A percentile compares a stretch with the other conserved stretches of the same genome.
Evolutionary conservation across 352 stramenopile genomes (phyloP).

Genomic region (Paralagenidium karlingii): DNA sequence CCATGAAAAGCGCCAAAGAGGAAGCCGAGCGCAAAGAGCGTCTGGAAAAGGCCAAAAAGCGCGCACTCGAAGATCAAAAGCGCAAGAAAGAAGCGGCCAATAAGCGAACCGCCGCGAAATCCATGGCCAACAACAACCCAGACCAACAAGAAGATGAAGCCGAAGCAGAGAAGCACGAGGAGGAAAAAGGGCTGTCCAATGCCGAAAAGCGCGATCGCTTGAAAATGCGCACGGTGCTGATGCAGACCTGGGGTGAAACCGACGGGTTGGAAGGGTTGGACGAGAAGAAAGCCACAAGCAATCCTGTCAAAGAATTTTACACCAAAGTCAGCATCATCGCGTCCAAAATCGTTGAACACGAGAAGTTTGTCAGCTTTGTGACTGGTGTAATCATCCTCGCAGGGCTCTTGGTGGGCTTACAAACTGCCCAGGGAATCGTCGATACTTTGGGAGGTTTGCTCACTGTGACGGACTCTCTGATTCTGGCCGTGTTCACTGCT

Average conservation of each 20-base stretch:
- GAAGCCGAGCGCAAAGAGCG: constrained; percentile 45
- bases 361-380: constrained; percentile 52
- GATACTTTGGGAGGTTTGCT: constrained; percentile 25
- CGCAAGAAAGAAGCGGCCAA: constrained; percentile 25
- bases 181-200: constrained; percentile 31
- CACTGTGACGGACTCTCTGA: constrained; percentile 36
- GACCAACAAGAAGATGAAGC: constrained; percentile 6
- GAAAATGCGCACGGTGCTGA: constrained; percentile 60
- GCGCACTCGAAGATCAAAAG: constrained; percentile 28
- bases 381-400: constrained; percentile 64
- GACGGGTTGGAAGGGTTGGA: constrained; percentile 50
- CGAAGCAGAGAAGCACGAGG: constrained; percentile 4
- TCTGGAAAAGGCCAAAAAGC: constrained; percentile 40
- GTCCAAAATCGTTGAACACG: constrained; percentile 41
- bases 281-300: constrained; percentile 27
- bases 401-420: constrained; percentile 61
- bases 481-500: constrained; percentile 60
- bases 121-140: no score
- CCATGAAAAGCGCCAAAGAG: constrained; percentile 70
- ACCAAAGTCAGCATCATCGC: constrained; percentile 20
- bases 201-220: constrained; percentile 42
- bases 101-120: no score
- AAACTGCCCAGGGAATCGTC: constrained; percentile 8
- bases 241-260: constrained; percentile 67
- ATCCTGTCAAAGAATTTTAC: constrained; percentile 36